Conservation (phyloP, 768 basidiomycete species). For the Suillus hirtellus region DNA sequence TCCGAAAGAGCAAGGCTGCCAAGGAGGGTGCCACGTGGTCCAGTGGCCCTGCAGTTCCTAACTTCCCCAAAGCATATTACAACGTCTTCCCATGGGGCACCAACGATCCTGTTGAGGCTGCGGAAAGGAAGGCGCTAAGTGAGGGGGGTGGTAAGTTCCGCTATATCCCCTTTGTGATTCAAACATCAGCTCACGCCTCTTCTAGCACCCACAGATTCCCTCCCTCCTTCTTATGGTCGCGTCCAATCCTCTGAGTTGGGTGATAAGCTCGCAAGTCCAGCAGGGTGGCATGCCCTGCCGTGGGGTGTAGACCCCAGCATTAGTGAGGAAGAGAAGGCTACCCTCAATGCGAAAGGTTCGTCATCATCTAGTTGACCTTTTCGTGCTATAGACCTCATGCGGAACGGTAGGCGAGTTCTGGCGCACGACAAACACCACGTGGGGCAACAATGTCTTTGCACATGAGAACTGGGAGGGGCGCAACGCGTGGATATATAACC, state of each 20-base stretch:
- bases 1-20: conserved; percentile 20
- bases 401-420: conserved; percentile 37
- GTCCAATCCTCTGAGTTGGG: conserved; percentile 59
- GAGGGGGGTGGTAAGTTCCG: conserved; percentile 20
- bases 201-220: conserved; percentile 14
- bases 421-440: conserved; percentile 77
- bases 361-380: background rate
- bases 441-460: conserved; percentile 90
- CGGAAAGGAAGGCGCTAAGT: conserved; percentile 17
- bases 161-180: background rate
- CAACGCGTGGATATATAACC: conserved; percentile 67
- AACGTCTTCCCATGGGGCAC: conserved; percentile 78
- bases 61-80: conserved; percentile 48
- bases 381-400: conserved; percentile 17
- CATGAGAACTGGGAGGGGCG: conserved; percentile 91
- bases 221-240: conserved; percentile 28
- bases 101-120: conserved; percentile 77
- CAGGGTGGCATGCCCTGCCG: conserved; percentile 91
- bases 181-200: background rate
- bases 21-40: conserved; percentile 10
- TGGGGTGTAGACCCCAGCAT: conserved; percentile 60
- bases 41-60: conserved; percentile 11
- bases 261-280: conserved; percentile 79
- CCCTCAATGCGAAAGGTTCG: background rate
- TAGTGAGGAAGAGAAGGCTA: conserved; percentile 16